A percentile compares a stretch with the other conserved stretches of the same genome.
phyloP scores from a whole-genome alignment of 83 land plant genomes.

The Picea abies region DNA sequence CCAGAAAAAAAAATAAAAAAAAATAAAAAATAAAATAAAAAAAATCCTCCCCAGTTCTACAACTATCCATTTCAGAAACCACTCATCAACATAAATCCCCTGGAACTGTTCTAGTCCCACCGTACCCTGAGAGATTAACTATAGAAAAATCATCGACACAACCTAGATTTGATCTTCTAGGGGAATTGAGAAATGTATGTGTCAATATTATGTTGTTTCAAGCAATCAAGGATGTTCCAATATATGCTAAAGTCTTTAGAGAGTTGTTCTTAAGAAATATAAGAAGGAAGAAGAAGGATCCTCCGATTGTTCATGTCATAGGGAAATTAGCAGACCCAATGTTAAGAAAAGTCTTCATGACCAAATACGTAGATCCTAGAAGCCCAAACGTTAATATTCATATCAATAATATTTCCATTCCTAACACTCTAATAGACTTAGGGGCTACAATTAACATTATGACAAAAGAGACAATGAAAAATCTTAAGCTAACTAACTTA shows the following conservation, averaged over 20 bases:
- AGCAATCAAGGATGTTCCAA: neutral
- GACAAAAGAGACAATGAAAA: neutral
- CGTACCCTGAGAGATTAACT: neutral
- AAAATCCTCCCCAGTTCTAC: too few species aligned
- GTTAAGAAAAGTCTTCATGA: too few species aligned
- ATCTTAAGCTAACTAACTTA: neutral
- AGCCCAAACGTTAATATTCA: neutral
- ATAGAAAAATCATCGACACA: too few species aligned
- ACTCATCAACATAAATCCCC: neutral
- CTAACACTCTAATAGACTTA: neutral
- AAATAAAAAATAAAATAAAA: too few species aligned
- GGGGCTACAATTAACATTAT: neutral
- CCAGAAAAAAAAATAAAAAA: too few species aligned
- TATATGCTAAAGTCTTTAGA: too few species aligned
- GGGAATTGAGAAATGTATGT: neutral
- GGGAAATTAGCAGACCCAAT: neutral
- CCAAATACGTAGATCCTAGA: neutral
- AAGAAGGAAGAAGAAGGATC: neutral
- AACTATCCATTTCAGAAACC: neutral
- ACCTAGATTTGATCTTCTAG: neutral
- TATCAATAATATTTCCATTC: neutral
- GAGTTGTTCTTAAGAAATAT: neutral
- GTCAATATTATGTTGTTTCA: neutral
- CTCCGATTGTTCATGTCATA: neutral
- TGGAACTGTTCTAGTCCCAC: neutral